Evolutionary conservation across 2,329 filamentous ascomycete genomes (phyloP), one percentile per base, ranked within the genome.

Genomic region (Elsinoe arachidis): DNA sequence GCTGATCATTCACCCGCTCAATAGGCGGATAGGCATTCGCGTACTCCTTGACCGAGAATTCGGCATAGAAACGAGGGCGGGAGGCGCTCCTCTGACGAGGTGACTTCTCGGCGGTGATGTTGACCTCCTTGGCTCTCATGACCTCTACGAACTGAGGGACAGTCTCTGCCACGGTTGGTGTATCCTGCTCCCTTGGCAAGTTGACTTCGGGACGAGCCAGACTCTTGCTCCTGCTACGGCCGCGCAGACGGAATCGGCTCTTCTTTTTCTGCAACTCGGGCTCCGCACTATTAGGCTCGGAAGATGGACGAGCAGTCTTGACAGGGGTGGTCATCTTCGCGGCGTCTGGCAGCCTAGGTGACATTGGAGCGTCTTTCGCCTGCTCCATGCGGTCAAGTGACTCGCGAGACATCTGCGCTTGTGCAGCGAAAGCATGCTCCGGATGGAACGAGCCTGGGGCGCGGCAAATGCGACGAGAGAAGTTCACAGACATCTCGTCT

Each of bases 401-500:
- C 15, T 56, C 54, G 23, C 34, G 34, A 5, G 43, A 56, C 17
- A 56, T 30, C 12, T 55, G 34, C 1, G 53, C 35, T 11, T 55
- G 39, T 1, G 54, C 54, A 1, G 54, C 54, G 38, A 56, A 49
- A n/a, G 54, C 30, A 33, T 56, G 54, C 33, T 56, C 54, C 5
- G 33, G 54, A 38, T 56, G 54, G 33, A 17, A 56, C 2, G 54
- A 43, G 14, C 54, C 54, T 23, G 41, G 54, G 6, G 54, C 33
- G 11, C 54, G 39, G n/a, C 39, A 47, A 12, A 56, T 56, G 2
- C 54, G 68, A 43, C 68, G 63, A n/a, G 66, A 65, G 56, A 73
- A 73, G 23, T 69, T 67, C 26, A 63, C 62, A 37, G 65, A 65
- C n/a, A 73, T 61, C 44, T 69, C 63, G 14, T 63, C 63, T 10